Conservation (phyloP, 768 basidiomycete species). For the Mycena polygramma region DNA sequence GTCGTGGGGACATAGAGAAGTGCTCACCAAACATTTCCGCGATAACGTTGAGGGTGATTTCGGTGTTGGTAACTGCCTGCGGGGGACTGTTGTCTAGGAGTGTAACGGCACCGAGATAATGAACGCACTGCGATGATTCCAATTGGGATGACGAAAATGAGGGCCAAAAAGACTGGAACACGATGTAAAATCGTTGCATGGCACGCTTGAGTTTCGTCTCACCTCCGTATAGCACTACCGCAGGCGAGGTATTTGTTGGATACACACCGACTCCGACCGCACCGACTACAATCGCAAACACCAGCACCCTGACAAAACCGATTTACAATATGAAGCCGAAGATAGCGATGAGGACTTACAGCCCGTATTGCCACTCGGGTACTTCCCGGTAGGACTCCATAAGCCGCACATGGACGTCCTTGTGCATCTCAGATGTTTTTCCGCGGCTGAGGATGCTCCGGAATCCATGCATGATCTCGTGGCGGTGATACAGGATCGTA, state of each 20-base stretch:
- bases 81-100: not conserved
- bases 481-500: slow-evolving; percentile 56
- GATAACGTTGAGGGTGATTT: slow-evolving; percentile 51
- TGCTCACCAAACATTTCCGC: slow-evolving; percentile 50
- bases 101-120: not conserved
- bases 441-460: slow-evolving; percentile 43
- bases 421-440: slow-evolving; percentile 45
- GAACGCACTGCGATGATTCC: slow-evolving; percentile 44
- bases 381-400: slow-evolving; percentile 56
- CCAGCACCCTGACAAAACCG: slow-evolving; percentile 31
- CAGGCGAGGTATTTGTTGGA: slow-evolving; percentile 50
- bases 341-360: slow-evolving; percentile 19
- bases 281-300: slow-evolving; percentile 47
- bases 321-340: no score
- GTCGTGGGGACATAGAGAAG: not conserved
- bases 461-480: slow-evolving; percentile 50
- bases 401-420: slow-evolving; percentile 58
- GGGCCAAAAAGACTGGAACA: slow-evolving; percentile 23
- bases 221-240: slow-evolving; percentile 42
- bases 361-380: slow-evolving; percentile 60
- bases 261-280: slow-evolving; percentile 47
- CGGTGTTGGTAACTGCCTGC: slow-evolving; percentile 50
- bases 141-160: slow-evolving; percentile 44
- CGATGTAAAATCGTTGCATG: not conserved
- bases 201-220: slow-evolving; percentile 14